Evolutionary conservation across 1,139 yeast genomes (phyloP).

Genomic region (Wickerhamomyces sp.): DNA sequence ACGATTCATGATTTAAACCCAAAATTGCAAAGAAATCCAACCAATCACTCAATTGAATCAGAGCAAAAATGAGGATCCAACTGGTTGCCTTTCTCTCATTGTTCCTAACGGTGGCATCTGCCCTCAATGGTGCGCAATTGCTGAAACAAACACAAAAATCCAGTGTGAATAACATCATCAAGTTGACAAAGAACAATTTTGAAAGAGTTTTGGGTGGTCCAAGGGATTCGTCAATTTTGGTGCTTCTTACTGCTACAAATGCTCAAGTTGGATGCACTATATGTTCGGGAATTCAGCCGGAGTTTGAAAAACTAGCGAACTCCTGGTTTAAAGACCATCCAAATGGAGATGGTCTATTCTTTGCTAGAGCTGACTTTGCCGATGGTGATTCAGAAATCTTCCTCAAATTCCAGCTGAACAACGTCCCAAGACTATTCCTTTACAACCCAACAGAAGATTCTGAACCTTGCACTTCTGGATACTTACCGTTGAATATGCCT

Average conservation of each 20-base stretch:
- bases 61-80: background rate
- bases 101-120: conserved; percentile 6
- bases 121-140: conserved; percentile 22
- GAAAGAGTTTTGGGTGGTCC: conserved; percentile 57
- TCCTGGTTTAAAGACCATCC: conserved; percentile 54
- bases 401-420: conserved; percentile 51
- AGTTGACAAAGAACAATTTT: conserved; percentile 59
- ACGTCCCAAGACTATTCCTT: conserved; percentile 74
- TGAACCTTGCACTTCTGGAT: conserved; percentile 30
- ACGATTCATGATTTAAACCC: too few relatives aligned
- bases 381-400: conserved; percentile 50
- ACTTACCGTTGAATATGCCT: conserved; percentile 44
- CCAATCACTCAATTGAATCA: background rate
- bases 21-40: too few relatives aligned
- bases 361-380: conserved; percentile 70
- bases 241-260: conserved; percentile 70
- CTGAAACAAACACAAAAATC: conserved; percentile 19
- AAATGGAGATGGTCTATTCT: conserved; percentile 46
- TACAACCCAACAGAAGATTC: conserved; percentile 52
- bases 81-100: background rate
- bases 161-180: conserved; percentile 32
- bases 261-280: conserved; percentile 72
- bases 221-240: conserved; percentile 60
- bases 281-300: conserved; percentile 71
- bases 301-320: conserved; percentile 51